Evolutionary conservation across 1,284 basidiomycete genomes (phyloP).

Genomic region (Marasmius tenuissimus): DNA sequence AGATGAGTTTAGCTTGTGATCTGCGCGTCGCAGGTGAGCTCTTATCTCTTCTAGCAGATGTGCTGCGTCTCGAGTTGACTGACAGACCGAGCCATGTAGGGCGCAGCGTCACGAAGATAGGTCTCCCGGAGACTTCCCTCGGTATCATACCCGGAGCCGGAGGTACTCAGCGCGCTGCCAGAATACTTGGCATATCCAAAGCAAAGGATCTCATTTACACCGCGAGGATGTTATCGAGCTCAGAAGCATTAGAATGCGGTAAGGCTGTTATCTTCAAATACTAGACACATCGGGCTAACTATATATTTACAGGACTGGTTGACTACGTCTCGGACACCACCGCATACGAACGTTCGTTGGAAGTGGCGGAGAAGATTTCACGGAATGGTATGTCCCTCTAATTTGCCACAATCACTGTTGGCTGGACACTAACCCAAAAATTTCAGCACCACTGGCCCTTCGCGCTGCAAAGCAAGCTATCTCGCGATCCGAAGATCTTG

Average conservation of each 20-base stretch:
- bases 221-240: slow-evolving; percentile 61
- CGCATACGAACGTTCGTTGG: slow-evolving; percentile 66
- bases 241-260: slow-evolving; percentile 81
- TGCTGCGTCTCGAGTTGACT: not conserved
- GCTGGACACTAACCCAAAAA: slow-evolving; percentile 4
- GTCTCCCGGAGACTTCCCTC: slow-evolving; percentile 80
- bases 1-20: slow-evolving; percentile 87
- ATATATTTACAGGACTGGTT: slow-evolving; percentile 57
- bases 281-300: too few species aligned
- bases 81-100: slow-evolving; percentile 23
- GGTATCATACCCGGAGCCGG: slow-evolving; percentile 97
- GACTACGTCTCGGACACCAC: slow-evolving; percentile 73
- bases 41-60: not conserved
- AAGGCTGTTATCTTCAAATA: slow-evolving; percentile 16
- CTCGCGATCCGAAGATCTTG: slow-evolving; percentile 74
- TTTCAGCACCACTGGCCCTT: slow-evolving; percentile 82
- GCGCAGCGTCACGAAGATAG: slow-evolving; percentile 73
- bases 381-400: slow-evolving; percentile 59
- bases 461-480: slow-evolving; percentile 89
- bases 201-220: slow-evolving; percentile 91
- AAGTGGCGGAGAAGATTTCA: slow-evolving; percentile 65
- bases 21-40: slow-evolving; percentile 77
- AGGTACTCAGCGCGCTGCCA: slow-evolving; percentile 85
- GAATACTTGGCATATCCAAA: slow-evolving; percentile 78
- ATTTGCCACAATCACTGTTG: not conserved